Percentiles rank a stretch among this genome's conserved stretches.
These are phyloP conservation scores for Wickerhamomyces subpelliculosus DNA, from an alignment of 805 yeast genomes.

Conservation along the genomic window DNA sequence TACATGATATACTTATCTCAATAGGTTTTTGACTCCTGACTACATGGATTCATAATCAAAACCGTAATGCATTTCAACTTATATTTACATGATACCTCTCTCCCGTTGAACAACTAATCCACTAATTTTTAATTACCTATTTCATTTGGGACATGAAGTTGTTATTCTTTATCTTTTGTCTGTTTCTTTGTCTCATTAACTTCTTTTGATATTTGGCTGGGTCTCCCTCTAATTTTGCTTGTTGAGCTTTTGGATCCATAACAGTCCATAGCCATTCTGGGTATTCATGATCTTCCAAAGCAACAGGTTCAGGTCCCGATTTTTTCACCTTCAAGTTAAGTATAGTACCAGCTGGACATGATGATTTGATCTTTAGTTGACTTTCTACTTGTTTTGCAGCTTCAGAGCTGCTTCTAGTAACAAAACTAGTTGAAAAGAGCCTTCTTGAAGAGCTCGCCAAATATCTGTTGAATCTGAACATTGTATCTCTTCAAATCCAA, in stretches of 20 bases:
- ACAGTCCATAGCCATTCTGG: slow-evolving; percentile 94
- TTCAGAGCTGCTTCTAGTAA: slow-evolving; percentile 1
- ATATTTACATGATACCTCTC: not conserved
- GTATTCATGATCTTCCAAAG: slow-evolving; percentile 79
- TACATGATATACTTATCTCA: too few species aligned
- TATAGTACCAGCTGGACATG: slow-evolving; percentile 66
- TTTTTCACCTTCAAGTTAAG: slow-evolving; percentile 69
- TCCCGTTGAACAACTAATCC: too few species aligned
- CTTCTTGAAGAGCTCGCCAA: not conserved
- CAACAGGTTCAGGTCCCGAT: slow-evolving; percentile 81
- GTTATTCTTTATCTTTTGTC: slow-evolving; percentile 63
- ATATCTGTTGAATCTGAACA: not conserved
- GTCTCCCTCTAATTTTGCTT: slow-evolving; percentile 46
- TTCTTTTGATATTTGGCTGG: slow-evolving; percentile 66
- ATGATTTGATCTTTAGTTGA: slow-evolving; percentile 26
- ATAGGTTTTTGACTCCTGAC: too few species aligned
- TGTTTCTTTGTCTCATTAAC: slow-evolving; percentile 60
- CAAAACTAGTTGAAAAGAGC: not conserved
- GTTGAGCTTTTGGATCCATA: slow-evolving; percentile 60
- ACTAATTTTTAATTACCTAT: not conserved
- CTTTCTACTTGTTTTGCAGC: not conserved
- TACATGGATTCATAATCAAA: too few species aligned
- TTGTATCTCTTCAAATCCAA: not conserved
- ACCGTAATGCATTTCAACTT: not conserved
- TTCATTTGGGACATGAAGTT: slow-evolving; percentile 60